Evolutionary conservation across 257 asterid genomes (phyloP).

Genomic region (Cruciata laevipes): DNA sequence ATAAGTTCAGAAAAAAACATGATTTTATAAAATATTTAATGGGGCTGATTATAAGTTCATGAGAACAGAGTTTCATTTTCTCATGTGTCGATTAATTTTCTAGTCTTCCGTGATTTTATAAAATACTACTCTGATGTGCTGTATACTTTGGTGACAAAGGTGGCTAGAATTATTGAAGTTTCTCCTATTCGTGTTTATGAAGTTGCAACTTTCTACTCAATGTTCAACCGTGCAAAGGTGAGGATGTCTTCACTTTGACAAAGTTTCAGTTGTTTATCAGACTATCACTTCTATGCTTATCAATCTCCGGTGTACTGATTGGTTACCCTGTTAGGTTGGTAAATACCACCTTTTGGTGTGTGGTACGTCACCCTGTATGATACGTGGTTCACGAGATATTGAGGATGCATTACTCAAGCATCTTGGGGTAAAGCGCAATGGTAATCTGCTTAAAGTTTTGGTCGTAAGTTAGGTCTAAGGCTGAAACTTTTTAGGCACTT

Average conservation of each 20-base stretch:
- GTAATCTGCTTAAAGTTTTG: slow-evolving; percentile 33
- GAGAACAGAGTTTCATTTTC: neutral
- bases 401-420: slow-evolving; percentile 68
- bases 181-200: slow-evolving; percentile 97
- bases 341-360: slow-evolving; percentile 96
- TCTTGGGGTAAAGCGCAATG: slow-evolving; percentile 95
- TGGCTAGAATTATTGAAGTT: slow-evolving; percentile 89
- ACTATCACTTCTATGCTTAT: neutral
- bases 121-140: slow-evolving; percentile 4
- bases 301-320: slow-evolving; percentile 16
- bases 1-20: too few species aligned
- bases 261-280: neutral
- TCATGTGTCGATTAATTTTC: neutral
- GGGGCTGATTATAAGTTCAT: too few species aligned
- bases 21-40: neutral
- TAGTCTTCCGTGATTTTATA: neutral
- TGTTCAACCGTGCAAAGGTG: slow-evolving; percentile 95
- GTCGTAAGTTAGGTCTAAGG: neutral
- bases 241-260: slow-evolving; percentile 15
- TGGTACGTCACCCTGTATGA: slow-evolving; percentile 99
- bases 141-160: slow-evolving; percentile 34
- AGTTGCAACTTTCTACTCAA: slow-evolving; percentile 96
- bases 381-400: slow-evolving; percentile 91
- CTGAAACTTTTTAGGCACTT: slow-evolving; percentile 12
- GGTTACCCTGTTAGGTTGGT: slow-evolving; percentile 59